Conservation (phyloP, 1,284 basidiomycete species). For the Pascua sp. region DNA sequence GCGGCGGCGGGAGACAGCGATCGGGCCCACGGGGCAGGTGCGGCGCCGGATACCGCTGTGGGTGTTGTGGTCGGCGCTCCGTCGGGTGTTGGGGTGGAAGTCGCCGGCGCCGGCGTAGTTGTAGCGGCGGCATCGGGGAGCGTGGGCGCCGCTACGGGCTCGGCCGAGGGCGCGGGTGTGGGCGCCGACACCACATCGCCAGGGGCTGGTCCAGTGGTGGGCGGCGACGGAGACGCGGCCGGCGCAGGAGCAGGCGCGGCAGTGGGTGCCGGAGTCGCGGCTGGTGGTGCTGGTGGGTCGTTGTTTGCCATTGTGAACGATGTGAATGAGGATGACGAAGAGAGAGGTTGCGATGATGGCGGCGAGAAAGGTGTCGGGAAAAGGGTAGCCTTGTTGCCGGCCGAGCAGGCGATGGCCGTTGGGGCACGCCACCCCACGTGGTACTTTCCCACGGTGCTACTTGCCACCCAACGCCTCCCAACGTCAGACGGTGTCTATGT, state of each 20-base stretch:
- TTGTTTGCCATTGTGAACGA: constrained; percentile 35
- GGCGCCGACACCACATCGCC: constrained; percentile 4
- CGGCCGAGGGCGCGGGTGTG: background rate
- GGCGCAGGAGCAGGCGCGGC: constrained; percentile 5
- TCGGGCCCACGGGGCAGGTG: background rate
- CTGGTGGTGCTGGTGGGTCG: constrained; percentile 39
- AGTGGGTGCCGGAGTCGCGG: constrained; percentile 29
- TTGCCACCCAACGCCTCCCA: no score
- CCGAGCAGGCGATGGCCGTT: no score
- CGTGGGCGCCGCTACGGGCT: background rate
- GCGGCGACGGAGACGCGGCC: background rate
- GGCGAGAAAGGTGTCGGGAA: background rate
- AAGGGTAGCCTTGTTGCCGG: no score
- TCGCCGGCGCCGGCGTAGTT: background rate
- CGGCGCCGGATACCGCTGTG: background rate
- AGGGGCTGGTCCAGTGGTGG: no score
- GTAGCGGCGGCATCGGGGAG: no score
- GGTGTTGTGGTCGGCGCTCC: background rate
- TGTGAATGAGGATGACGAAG: background rate
- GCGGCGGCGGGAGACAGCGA: background rate
- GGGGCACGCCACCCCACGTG: no score
- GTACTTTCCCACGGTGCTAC: no score
- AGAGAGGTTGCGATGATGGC: background rate
- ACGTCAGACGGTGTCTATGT: no score
- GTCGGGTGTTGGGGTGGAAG: background rate